Evolutionary conservation across 1,284 basidiomycete genomes (phyloP).

Genomic region (Leucoagaricus sp.): DNA sequence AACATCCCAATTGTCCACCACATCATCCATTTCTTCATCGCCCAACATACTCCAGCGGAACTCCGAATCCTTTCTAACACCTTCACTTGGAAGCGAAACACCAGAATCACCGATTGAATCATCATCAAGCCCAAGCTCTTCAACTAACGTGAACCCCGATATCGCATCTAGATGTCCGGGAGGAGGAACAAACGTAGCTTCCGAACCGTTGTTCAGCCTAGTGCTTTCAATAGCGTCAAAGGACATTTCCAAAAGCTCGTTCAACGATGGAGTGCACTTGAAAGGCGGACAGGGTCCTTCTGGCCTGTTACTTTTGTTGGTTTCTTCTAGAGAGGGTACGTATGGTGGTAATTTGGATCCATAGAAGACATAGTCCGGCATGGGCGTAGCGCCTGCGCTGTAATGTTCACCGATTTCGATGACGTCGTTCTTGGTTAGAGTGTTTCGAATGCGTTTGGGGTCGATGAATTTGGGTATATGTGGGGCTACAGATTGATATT

Average conservation of each 20-base stretch:
- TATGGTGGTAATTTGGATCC: conserved; percentile 4
- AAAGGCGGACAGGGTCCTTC: background rate
- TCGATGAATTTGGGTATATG: background rate
- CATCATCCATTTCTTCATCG: background rate
- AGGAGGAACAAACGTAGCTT: background rate
- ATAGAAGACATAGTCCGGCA: conserved; percentile 6
- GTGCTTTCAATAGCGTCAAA: background rate
- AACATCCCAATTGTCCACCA: background rate
- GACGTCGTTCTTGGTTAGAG: background rate
- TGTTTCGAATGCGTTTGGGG: background rate
- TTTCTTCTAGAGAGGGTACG: background rate
- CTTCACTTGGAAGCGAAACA: background rate
- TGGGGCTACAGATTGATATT: conserved; percentile 3
- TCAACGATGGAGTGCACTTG: background rate
- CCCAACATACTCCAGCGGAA: conserved; percentile 7
- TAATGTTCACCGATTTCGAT: conserved; percentile 2
- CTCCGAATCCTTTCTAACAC: background rate
- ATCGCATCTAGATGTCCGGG: background rate
- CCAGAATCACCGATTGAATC: background rate
- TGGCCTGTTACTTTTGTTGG: background rate
- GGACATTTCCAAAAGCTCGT: background rate
- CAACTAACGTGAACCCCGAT: background rate
- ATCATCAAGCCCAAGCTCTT: background rate
- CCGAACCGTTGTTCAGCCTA: background rate
- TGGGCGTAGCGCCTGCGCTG: background rate